Base-by-base conservation (phyloP, 1,139 yeast genomes). In the Yamadazyma diospyri region DNA sequence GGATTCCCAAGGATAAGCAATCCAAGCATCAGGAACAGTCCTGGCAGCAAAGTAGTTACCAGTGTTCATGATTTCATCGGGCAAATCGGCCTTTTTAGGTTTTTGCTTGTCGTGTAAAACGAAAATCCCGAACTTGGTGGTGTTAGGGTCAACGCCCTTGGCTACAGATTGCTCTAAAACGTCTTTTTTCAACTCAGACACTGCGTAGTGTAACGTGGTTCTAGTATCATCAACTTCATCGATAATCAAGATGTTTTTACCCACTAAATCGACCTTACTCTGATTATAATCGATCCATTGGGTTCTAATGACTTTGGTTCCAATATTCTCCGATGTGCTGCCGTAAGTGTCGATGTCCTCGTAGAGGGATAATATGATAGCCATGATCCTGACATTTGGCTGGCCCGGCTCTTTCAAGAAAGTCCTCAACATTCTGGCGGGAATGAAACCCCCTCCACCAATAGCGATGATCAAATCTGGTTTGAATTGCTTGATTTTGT, bases 1-100 rank as follows among this genome's bases (percentile, higher is more conserved):
- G 20, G 94, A 79, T 64, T 87, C 96, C 98, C 98, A 92, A 33
- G 97, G 97, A 59, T 92, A 92, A 28, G 97, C 97, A 51, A 87
- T 88, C 98, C 98, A 92, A 48, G 74, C 73, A 57, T 92, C 97
- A 26, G 89, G 94, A 25, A 87, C 92, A 30, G 86, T 76, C 61
- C 92, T 78, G 29, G 96, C 97, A 41, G 95, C 96, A 51, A 87
- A 75, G 61, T 89, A 89, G 58, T 85, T 78, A 35, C 82, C 83
- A 29, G 70, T 68, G 24, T 63, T 58, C 71, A 79, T 72, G 64
- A 81, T 76, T 16, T 74, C 81, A 35, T 63, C 69, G 16, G 87
- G 87, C 45, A 81, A 72, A 43, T 75, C 74, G 23, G 96, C 97
- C 49, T 76, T 80, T 73, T 92, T 92, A 40, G 83, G 80, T 72